These are phyloP conservation scores for Syzygium aqueum DNA, from an alignment of 345 rosid genomes.

Conservation along the genomic window DNA sequence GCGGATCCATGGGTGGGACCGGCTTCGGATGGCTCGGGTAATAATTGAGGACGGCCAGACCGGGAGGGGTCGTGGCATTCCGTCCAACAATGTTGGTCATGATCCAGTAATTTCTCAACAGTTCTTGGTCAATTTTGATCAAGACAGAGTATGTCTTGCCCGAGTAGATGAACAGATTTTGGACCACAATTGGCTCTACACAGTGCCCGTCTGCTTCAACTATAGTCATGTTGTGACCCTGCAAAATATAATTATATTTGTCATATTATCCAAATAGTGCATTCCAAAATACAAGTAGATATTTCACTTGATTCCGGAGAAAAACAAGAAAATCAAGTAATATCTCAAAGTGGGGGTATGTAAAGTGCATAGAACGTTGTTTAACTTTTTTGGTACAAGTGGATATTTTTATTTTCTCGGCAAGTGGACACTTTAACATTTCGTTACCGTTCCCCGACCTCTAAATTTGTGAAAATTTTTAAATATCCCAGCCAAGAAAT, in stretches of 20 bases:
- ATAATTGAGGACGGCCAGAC: conserved; percentile 42
- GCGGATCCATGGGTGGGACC: conserved; percentile 26
- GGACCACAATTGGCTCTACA: conserved; percentile 56
- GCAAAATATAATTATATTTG: neutral
- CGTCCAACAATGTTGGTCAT: conserved; percentile 48
- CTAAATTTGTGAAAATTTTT: no score
- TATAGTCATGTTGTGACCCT: conserved; percentile 64
- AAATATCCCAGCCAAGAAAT: no score
- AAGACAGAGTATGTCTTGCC: conserved; percentile 73
- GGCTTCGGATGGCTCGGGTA: conserved; percentile 41
- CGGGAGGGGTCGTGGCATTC: conserved; percentile 19
- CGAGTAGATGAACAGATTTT: conserved; percentile 54
- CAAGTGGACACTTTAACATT: no score
- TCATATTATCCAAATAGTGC: neutral
- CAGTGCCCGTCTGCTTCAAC: conserved; percentile 73
- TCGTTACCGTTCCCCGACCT: no score
- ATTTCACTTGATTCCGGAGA: no score
- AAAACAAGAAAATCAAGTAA: no score
- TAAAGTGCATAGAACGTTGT: no score
- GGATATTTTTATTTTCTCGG: no score
- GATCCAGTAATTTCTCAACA: conserved; percentile 51
- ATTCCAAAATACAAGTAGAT: neutral
- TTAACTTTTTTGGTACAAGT: no score
- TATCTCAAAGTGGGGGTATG: no score
- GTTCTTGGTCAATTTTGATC: conserved; percentile 40